Base-by-base conservation (phyloP, 257 asterid genomes). In the Ajuga chamaepitys region DNA sequence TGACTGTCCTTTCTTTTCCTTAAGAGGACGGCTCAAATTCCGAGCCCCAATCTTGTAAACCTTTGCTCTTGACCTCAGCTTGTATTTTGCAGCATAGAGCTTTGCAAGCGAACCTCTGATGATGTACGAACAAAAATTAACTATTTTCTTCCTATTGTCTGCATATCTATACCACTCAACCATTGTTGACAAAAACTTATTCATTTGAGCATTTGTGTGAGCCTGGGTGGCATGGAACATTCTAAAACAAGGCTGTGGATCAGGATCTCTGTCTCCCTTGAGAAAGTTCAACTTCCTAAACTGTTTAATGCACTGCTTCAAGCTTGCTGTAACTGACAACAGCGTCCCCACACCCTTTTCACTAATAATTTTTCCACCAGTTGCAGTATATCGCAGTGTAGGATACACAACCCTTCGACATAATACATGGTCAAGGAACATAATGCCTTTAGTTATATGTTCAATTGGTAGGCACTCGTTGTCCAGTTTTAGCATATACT, bases 211-310 rank as follows among this genome's bases (percentile, higher is more conserved):
- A 75, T 93, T 93, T 47, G 99, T 87, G 79, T 93, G 97, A 63
- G 97, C 95, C 74, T 93, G 99, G 26, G 97, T 93, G 64, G 99
- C 97, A 74, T 93, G 99, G 62, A 93, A 93, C 99, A 93, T 93
- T 80, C 97, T 76, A 63, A 93, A 93, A 83, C 97, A 90, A 28
- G 97, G 99, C 52, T 93, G 99, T 9, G 99, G 99, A 68, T 93
- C 99, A 6, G 97, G 97, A 70, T 93, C 97, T 68, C 96, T 82
- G 62, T 93, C 99, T 32, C 99, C 99, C 75, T 93, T 93, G 67
- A 93, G 80, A 80, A 87, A 84, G 26, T 14, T 74, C 74, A 93
- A 68, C 83, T 93, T 93, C 64, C 97, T 77, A 71, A 93, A 90
- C 64, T 93, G 99, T 68, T 64, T 86, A 64, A 93, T 93, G 71